Evolutionary conservation across 2,329 filamentous ascomycete genomes (phyloP).

Genomic region (Trichoderma guizhouense): DNA sequence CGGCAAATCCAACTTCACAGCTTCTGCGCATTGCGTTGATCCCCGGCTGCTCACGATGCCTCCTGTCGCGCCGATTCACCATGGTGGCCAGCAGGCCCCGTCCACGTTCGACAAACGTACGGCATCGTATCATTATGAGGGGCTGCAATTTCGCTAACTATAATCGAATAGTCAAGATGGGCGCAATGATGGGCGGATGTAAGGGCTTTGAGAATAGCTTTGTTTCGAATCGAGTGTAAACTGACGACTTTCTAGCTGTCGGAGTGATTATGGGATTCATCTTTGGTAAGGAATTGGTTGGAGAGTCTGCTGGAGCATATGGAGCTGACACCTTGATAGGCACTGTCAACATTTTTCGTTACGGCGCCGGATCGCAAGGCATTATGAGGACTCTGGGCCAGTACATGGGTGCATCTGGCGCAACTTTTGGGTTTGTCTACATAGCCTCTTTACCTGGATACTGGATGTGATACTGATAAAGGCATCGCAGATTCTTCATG

Average conservation of each 20-base stretch:
- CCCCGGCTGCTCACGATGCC: conserved; percentile 33
- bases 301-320: background rate
- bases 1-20: background rate
- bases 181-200: conserved; percentile 98
- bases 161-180: conserved; percentile 67
- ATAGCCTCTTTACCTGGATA: background rate
- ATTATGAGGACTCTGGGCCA: conserved; percentile 93
- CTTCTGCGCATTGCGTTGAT: background rate
- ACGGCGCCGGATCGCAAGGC: conserved; percentile 87
- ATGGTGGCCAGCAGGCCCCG: conserved; percentile 44
- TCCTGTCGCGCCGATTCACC: conserved; percentile 39
- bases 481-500: conserved; percentile 78
- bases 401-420: conserved; percentile 93
- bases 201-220: conserved; percentile 43
- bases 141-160: conserved; percentile 23
- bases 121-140: conserved; percentile 18
- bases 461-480: conserved; percentile 20
- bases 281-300: conserved; percentile 61
- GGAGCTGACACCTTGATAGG: conserved; percentile 48
- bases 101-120: conserved; percentile 56
- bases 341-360: conserved; percentile 91
- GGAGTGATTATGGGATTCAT: conserved; percentile 97
- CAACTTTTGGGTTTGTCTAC: conserved; percentile 72
- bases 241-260: conserved; percentile 63
- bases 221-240: background rate